These are phyloP conservation scores for Phaeomoniella chlamydospora DNA, from an alignment of 2,329 filamentous ascomycete species.

Conservation along the genomic window DNA sequence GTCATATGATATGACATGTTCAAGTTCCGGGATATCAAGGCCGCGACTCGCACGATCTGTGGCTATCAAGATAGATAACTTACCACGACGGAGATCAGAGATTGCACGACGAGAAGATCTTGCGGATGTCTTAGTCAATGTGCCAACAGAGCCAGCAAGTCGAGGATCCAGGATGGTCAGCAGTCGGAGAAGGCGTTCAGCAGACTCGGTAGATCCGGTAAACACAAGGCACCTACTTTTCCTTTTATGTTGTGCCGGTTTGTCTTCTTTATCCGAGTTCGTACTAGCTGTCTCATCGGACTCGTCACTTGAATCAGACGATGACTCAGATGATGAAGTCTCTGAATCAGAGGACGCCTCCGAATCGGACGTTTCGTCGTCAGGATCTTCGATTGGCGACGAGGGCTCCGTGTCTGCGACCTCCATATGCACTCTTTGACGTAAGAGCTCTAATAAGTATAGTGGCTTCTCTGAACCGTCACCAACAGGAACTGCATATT, in stretches of 20 bases:
- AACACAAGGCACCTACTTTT: slow-evolving; percentile 49
- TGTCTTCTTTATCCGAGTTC: slow-evolving; percentile 13
- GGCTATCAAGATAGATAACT: slow-evolving; percentile 64
- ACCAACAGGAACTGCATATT: slow-evolving; percentile 53
- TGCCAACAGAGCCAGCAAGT: slow-evolving; percentile 45
- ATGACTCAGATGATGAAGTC: slow-evolving; percentile 8
- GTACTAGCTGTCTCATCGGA: too few species aligned
- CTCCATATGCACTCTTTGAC: slow-evolving; percentile 33
- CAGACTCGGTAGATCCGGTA: slow-evolving; percentile 77
- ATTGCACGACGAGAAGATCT: slow-evolving; percentile 55
- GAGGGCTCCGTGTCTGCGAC: slow-evolving; percentile 9
- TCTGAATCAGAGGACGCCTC: slow-evolving; percentile 7
- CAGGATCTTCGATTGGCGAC: slow-evolving; percentile 8
- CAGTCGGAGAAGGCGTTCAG: slow-evolving; percentile 72
- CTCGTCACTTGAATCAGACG: slow-evolving; percentile 3
- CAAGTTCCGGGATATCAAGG: slow-evolving; percentile 65
- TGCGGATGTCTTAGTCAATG: slow-evolving; percentile 65
- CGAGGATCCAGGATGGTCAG: slow-evolving; percentile 51
- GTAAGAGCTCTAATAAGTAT: slow-evolving; percentile 66
- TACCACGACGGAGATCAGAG: slow-evolving; percentile 46
- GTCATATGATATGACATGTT: slow-evolving; percentile 89
- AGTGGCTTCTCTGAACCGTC: slow-evolving; percentile 64
- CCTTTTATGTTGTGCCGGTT: slow-evolving; percentile 2
- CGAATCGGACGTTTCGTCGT: slow-evolving; percentile 15
- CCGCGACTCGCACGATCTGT: slow-evolving; percentile 90